Base-by-base conservation (phyloP, 2,329 filamentous ascomycete genomes). In the Colletotrichum eleusines region DNA sequence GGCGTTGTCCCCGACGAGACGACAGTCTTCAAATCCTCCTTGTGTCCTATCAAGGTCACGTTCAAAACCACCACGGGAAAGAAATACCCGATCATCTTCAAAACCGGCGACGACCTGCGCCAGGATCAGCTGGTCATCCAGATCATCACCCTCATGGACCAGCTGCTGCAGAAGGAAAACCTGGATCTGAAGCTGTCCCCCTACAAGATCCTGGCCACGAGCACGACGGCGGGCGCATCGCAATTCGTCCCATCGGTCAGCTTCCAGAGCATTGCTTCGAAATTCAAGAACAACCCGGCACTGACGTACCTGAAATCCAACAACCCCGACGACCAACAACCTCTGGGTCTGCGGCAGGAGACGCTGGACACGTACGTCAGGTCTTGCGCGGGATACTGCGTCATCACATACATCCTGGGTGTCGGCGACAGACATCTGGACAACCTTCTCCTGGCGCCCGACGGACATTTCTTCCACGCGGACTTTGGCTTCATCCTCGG, bases 401-500 rank as follows among this genome's bases (percentile, higher is more conserved):
- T 99, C 18, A 98, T 99, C 75, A 99, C 97, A 0, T 99, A 99
- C 80, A 93, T 99, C 20, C 89, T 99, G 16, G 97, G 96, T 40
- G 96, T 99, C 3, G 96, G 96, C 26, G 96, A 99, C 79, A 91
- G 96, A 1, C 96, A 99, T 81, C 87, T 98, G 2, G 96, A 99
- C 80, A 99, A 99, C 77, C 89, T 99, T 1, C 90, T 99, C 33
- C 89, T 99, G 6, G 90, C 94, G 0, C 95, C 96, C 0, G 92
- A 95, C 75, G 96, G 90, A 0, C 94, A 97, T 81, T 99, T 99
- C 85, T 98, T 99, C 87, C 96, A 99, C 79, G 95, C 95, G 38
- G 96, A 99, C 80, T 99, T 99, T 77, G 96, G 97, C 51, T 99
- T 97, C 81, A 99, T 99, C 73, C 91, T 99, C 1, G 96, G 96